Percentiles rank a stretch among this genome's conserved stretches.
Evolutionary conservation across 352 stramenopile species (phyloP).

Genomic region (Phytophthora boehmeriae): DNA sequence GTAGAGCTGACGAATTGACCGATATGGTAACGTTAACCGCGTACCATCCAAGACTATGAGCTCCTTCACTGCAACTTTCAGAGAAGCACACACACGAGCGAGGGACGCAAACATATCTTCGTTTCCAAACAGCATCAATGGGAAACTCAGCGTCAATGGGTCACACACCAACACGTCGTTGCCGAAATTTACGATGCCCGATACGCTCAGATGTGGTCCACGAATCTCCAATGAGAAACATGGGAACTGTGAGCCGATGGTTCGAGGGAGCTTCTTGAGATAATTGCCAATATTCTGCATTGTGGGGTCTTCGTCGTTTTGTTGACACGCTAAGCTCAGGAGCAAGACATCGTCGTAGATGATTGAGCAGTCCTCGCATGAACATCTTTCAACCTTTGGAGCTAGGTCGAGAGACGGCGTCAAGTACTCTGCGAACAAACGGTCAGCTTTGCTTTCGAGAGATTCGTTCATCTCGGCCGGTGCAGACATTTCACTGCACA

Average conservation of each 20-base stretch:
- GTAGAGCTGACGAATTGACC: neutral
- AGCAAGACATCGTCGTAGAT: neutral
- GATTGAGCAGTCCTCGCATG: too few species aligned
- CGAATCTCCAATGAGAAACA: neutral
- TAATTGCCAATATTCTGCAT: neutral
- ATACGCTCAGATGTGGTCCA: neutral
- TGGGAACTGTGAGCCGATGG: neutral
- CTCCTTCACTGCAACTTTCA: neutral
- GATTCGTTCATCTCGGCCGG: too few species aligned
- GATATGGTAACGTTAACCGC: too few species aligned
- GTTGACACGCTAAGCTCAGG: neutral
- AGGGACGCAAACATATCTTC: neutral
- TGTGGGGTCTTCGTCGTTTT: neutral
- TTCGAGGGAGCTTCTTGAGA: neutral
- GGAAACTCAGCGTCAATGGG: neutral
- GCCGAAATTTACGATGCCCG: neutral
- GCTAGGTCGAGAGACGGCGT: too few species aligned
- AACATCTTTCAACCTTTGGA: too few species aligned
- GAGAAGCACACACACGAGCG: neutral
- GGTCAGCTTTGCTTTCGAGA: too few species aligned
- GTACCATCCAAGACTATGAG: neutral
- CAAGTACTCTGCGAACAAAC: neutral
- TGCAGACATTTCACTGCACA: neutral
- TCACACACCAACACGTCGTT: neutral
- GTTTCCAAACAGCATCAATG: neutral